Evolutionary conservation across 108 stramenopile genomes (phyloP), one percentile per base, ranked within the genome.

Genomic region (Skeletonema marinoi): DNA sequence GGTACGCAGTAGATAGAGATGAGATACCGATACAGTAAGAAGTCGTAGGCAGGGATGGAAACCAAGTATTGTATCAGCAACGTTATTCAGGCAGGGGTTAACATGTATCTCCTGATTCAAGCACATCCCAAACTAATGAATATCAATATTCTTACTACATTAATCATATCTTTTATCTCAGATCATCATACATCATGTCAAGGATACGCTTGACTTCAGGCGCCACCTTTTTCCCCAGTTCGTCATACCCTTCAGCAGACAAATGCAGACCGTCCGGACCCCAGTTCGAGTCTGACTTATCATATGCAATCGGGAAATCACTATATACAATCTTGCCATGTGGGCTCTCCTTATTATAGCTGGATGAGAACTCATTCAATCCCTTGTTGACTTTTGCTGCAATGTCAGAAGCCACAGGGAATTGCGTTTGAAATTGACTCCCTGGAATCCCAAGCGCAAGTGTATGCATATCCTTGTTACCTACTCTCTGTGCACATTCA

Each of bases 361-460:
- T 21, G 13, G 71, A 30, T 60, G 84, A 77, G 61, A 66, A 87
- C 5, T 66, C 33, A 60, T 70, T 11, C 39, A 92, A 58, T 31
- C 44, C 71, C 21, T 70, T 38, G 70, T 92, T 92, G 64, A 90
- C 70, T 10, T 44, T 63, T 12, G 11, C 41, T 32, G 78, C 79
- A 31, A 86, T 64, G 13, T 36, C 51, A 6, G 46, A 21, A 14
- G 90, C 88, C 30, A 33, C 65, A n/a, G 65, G 29, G 25, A 44
- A 67, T 58, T 41, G 60, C 14, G 67, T 46, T 74, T 89, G 87
- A 80, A 87, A 93, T 6, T 54, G 85, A 38, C 87, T 88, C 12
- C 84, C 84, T 16, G 92, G 92, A 73, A 93, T 88, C 0, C 75
- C 88, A 66, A 93, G 73, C 3, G 88, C 85, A 46, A 93, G 51